Conservation (phyloP, 768 basidiomycete species). For the Termitomyces sp. region DNA sequence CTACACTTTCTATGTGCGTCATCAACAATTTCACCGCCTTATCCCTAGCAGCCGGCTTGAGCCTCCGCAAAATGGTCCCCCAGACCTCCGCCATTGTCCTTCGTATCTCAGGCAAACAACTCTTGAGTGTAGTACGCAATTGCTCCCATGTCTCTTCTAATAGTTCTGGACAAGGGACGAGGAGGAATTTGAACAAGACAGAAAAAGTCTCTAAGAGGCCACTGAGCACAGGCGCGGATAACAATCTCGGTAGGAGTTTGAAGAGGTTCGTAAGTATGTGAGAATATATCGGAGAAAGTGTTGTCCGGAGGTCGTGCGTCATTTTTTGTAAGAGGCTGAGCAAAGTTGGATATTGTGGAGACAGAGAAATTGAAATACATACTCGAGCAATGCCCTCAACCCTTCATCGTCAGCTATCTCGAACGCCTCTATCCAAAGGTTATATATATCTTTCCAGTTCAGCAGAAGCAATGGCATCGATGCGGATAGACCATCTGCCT, state of each 20-base stretch:
- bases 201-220: constrained; percentile 65
- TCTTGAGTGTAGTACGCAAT: constrained; percentile 44
- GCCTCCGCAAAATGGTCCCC: constrained; percentile 69
- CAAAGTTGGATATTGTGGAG: constrained; percentile 2
- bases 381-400: constrained; percentile 73
- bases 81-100: constrained; percentile 83
- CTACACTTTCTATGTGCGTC: constrained; percentile 40
- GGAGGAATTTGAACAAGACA: constrained; percentile 64
- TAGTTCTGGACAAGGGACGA: constrained; percentile 58
- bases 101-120: constrained; percentile 67
- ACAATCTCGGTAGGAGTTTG: constrained; percentile 47
- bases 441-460: constrained; percentile 67
- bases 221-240: constrained; percentile 57
- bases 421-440: constrained; percentile 57
- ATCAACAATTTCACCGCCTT: constrained; percentile 53
- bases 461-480: constrained; percentile 81
- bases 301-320: constrained; percentile 75
- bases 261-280: constrained; percentile 53
- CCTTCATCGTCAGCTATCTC: constrained; percentile 67
- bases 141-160: constrained; percentile 57
- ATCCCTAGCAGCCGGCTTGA: constrained; percentile 57
- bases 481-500: constrained; percentile 53
- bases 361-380: constrained; percentile 18
- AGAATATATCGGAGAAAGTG: constrained; percentile 58
- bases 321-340: constrained; percentile 73